These are phyloP conservation scores for Cephaloascus albidus DNA, from an alignment of 805 yeast species.

Conservation along the genomic window DNA sequence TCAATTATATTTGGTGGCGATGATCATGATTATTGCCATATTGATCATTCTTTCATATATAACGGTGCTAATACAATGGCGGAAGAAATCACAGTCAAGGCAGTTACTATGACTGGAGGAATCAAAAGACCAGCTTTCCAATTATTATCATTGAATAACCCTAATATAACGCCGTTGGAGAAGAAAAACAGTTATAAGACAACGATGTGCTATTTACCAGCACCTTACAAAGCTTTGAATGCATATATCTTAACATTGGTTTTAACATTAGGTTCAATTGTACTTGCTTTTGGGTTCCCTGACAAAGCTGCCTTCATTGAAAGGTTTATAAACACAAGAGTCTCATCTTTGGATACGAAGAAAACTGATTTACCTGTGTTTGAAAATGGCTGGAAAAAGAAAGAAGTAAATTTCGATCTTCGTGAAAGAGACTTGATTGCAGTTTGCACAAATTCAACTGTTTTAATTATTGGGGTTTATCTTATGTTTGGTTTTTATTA, in stretches of 20 bases:
- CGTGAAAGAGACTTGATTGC: constrained; percentile 1
- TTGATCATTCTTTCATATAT: constrained; percentile 35
- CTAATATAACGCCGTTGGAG: constrained; percentile 12
- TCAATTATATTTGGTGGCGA: constrained; percentile 78
- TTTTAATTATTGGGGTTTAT: constrained; percentile 1
- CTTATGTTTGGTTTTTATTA: constrained; percentile 4
- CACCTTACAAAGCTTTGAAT: constrained; percentile 36
- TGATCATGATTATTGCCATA: constrained; percentile 93
- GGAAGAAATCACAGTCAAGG: constrained; percentile 81
- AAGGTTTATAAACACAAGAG: not conserved
- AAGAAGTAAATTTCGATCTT: not conserved
- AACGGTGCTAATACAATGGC: constrained; percentile 17
- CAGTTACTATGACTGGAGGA: constrained; percentile 92
- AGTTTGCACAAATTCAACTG: constrained; percentile 1
- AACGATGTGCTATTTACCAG: constrained; percentile 46
- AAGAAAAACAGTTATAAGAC: constrained; percentile 16
- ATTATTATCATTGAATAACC: constrained; percentile 56
- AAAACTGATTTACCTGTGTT: not conserved
- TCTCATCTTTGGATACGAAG: not conserved
- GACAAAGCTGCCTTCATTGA: not conserved
- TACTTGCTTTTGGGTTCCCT: not conserved
- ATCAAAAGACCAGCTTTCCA: constrained; percentile 81
- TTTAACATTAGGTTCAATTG: not conserved
- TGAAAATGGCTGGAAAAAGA: not conserved
- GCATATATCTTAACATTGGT: constrained; percentile 18